Evolutionary conservation across 2,329 filamentous ascomycete genomes (phyloP), one percentile per base, ranked within the genome.

Genomic region (Stachybotrys elegans): DNA sequence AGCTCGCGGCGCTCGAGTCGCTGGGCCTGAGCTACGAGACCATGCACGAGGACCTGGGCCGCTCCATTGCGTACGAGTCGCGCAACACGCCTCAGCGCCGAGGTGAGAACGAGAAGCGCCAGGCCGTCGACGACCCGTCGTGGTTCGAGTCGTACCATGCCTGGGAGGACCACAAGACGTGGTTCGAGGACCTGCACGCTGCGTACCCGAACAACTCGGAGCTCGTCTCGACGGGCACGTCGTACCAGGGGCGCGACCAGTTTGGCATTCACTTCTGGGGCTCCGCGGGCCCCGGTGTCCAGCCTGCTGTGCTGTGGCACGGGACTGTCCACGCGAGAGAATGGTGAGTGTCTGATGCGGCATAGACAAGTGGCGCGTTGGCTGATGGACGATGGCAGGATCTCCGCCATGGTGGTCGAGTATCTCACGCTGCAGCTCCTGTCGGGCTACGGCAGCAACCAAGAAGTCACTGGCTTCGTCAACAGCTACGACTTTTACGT

Each of bases 221-320:
- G 50, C 58, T 76, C 22, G 63, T 78, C 25, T 66, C 62, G 9
- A 62, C 69, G 5, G 76, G 76, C 14, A 66, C 56, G 31, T 74
- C 73, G 1, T 57, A 62, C 34, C 56, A 73, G 40, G 72, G 71
- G 4, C 65, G 69, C 21, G 47, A 61, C 48, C 88, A 90, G 44
- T 74, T 76, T 13, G 87, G 83, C 1, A 63, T 81, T 34, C 77
- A 80, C 48, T 64, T 81, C 43, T 81, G 68, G 60, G 78, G 77
- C 3, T 63, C 55, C 41, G 55, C 55, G 2, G 67, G 68, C 2
- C 66, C 64, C 41, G 69, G 71, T 22, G 59, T 52, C 22, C 75
- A 75, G 48, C 75, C 75, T 1, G 78, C 74, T 16, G 59, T 79
- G 35, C 66, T 81, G 35, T 72, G 75, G 54, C 78, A 82, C 56